Base-by-base conservation (phyloP, 345 rosid species). In the Isatis tinctoria region DNA sequence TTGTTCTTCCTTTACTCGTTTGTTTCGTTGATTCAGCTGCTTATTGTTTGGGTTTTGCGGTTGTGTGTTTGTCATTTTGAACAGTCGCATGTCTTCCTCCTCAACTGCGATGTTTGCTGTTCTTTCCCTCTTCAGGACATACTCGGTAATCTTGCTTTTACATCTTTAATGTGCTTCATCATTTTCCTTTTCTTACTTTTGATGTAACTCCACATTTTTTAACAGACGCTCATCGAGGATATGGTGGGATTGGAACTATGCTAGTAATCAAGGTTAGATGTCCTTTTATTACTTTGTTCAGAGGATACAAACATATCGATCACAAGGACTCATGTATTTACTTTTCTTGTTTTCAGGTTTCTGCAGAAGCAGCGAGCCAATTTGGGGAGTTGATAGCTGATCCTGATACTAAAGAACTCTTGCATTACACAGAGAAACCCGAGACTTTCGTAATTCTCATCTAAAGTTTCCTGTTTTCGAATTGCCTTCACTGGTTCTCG, bases 391-490 rank as follows among this genome's bases (percentile, higher is more conserved):
- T 92, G 84, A 82, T 92, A 72, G 93, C 96, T 69, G 96, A 89
- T 79, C 85, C 92, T 48, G 79, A 64, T 72, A 88, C 89, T 47
- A 88, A 85, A 69, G 96, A 92, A 81, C 78, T 92, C 44, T 71
- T 92, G 82, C 97, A 92, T 75, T 92, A 92, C 60, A 87, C 93
- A 3, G 97, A 92, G 80, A 92, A 92, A 76, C 97, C 97, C 4
- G 96, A 92, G 69, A 92, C 97, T 72, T 92, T 92, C 71, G 97
- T 92, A 85, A 13, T 83, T 80, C 11, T 75, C 53, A 65, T n/a
- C 44, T 71, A 36, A 78, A 24, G 30, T 61, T 35, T 54, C 64
- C 8, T 18, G 17, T 10, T 69, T 63, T 26, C 20, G 54, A 35
- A 10, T 14, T 10, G 44, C 18, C 36, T 35, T 52, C 58, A 49